Base-by-base conservation (phyloP, 345 rosid species). In the Acer yangbiense region DNA sequence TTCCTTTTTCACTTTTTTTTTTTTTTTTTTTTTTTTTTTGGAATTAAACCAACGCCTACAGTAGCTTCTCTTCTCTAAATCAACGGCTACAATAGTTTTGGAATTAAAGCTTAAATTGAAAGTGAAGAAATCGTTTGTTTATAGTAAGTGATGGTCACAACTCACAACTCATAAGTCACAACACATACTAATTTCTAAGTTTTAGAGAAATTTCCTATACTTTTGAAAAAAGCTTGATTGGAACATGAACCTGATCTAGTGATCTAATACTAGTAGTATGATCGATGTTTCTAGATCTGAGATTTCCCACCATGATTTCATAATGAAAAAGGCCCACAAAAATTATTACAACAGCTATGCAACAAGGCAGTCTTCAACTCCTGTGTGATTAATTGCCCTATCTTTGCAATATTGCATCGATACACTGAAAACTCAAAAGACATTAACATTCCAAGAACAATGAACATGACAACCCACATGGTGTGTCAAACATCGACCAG, bases 391-490 rank as follows among this genome's bases (percentile, higher is more conserved):
- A 2, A 17, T 57, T 57, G 62, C 62, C 20, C 55, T 13, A 50
- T 50, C 6, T 35, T 0, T 32, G 35, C 35, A 32, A 32, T 32
- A 32, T 32, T 52, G 57, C n/a, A 16, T 14, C 6, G n/a, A 4
- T 12, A 50, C 54, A 32, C 6, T 50, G 55, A 50, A 50, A 50
- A 50, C 46, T 50, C 55, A 11, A 50, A 50, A 11, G 17, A 1
- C 55, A 11, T 11, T 35, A 35, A 35, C 39, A 35, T 35, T 35
- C 6, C 39, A 50, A 13, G 4, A 13, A 7, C 18, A 54, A 4
- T 54, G 58, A 14, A 18, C 58, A 60, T 60, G 41, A 1, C 41
- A 14, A 39, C 8, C 39, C 75, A 72, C 75, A 32, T 72, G 75
- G 48, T 35, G 50, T 25, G 25, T 7, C 7, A 2, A 17, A 17